These are phyloP conservation scores for Clonostachys rosea DNA, from an alignment of 2,329 filamentous ascomycete species.

Conservation along the genomic window DNA sequence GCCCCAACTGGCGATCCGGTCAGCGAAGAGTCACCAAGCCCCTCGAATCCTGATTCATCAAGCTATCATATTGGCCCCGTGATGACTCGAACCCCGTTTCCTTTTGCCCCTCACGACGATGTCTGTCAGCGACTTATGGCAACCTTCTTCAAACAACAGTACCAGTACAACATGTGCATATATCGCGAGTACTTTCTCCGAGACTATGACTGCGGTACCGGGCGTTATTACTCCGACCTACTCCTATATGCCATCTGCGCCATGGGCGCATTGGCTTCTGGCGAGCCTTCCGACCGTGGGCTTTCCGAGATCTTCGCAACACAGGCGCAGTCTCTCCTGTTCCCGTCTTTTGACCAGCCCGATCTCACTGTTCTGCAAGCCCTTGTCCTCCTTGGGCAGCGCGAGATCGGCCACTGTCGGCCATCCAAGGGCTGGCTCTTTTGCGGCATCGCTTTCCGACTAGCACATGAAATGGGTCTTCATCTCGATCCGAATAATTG, in stretches of 20 bases:
- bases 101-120: slow-evolving; percentile 35
- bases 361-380: slow-evolving; percentile 41
- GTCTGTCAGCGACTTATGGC: slow-evolving; percentile 39
- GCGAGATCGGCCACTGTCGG: slow-evolving; percentile 40
- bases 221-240: slow-evolving; percentile 43
- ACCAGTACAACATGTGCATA: slow-evolving; percentile 43
- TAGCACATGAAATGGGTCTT: slow-evolving; percentile 46
- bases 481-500: slow-evolving; percentile 41
- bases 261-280: slow-evolving; percentile 39
- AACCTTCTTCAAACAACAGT: slow-evolving; percentile 40
- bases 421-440: slow-evolving; percentile 46
- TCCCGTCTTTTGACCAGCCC: slow-evolving; percentile 35
- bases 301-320: slow-evolving; percentile 36
- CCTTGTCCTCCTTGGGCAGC: slow-evolving; percentile 36
- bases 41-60: neutral
- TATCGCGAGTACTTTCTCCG: slow-evolving; percentile 45
- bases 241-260: slow-evolving; percentile 43
- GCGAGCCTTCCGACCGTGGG: slow-evolving; percentile 21
- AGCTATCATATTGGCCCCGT: neutral
- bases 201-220: slow-evolving; percentile 39
- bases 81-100: slow-evolving; percentile 11
- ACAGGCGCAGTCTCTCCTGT: slow-evolving; percentile 38
- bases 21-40: neutral
- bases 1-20: neutral
- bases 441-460: slow-evolving; percentile 45